Base-by-base conservation (phyloP, 805 yeast genomes). In the Blastobotrys americana region DNA sequence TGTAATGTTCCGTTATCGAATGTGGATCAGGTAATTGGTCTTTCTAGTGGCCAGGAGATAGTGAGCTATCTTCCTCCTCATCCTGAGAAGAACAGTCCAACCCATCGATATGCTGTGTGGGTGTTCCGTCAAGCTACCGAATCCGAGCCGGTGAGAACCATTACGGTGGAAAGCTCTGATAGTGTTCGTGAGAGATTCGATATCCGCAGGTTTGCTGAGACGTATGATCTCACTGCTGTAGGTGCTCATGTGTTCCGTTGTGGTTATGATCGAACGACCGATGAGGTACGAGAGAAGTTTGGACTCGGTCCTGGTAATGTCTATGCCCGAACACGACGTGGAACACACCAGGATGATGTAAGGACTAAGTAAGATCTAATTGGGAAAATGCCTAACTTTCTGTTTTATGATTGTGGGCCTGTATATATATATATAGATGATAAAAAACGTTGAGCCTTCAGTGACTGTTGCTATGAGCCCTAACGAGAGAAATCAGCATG, bases 211-310 rank as follows among this genome's bases (percentile, higher is more conserved):
- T 89, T 87, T 62, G 84, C 71, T 13, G 69, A 65, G 2, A 50
- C 64, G 3, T 60, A 84, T 62, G 60, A 69, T 3, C 72, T 93
- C 53, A 67, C 69, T n/a, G 78, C 97, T 1, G 78, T 89, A 39
- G 97, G 97, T 21, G 96, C 95, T 1, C 95, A 87, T 61, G 72
- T 86, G 38, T 90, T 95, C 90, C 80, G 97, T 72, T 78, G 82
- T 53, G 69, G 65, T 35, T 90, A 82, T 78, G 97, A 93, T 64
- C 68, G 84, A 55, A 76, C 81, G 55, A 83, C 85, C 37, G 73
- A 72, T 23, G 61, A 60, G 3, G 81, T 89, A 21, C 79, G 97
- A 64, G 75, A 72, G 51, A 64, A 73, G 59, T 85, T 83, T 60
- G 90, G 87, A 3, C 70, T 90, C 49, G 82, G 80, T 16, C 62